A percentile compares a stretch with the other conserved stretches of the same genome.
These are phyloP conservation scores for barrel medic (Medicago truncatula) DNA, from an alignment of 306 rosid genomes.

Conservation along the genomic window DNA sequence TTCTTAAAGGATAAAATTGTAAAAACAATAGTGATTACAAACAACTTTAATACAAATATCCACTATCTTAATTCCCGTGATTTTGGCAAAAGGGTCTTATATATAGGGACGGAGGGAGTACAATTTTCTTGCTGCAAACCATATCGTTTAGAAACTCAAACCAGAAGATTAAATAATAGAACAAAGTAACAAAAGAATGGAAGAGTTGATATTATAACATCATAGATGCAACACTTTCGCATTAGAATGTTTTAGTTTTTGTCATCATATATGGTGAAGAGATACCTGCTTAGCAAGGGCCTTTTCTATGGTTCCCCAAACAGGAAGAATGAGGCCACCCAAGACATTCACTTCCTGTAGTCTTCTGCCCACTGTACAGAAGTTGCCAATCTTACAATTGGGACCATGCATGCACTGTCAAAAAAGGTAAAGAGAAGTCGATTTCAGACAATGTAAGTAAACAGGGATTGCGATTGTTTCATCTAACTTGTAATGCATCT, in stretches of 20 bases:
- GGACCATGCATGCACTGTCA: constrained; percentile 99
- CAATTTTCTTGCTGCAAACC: background rate
- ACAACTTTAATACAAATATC: no score
- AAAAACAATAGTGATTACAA: no score
- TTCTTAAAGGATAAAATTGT: no score
- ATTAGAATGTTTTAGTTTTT: constrained; percentile 23
- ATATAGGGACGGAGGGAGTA: no score
- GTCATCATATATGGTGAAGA: constrained; percentile 19
- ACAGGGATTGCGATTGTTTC: constrained; percentile 8
- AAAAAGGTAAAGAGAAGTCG: constrained; percentile 39
- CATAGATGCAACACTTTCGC: background rate
- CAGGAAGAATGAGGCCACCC: constrained; percentile 97
- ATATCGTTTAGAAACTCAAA: constrained; percentile 14
- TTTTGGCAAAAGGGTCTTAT: no score
- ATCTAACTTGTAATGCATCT: background rate
- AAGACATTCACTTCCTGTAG: constrained; percentile 94
- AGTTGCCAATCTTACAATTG: constrained; percentile 88
- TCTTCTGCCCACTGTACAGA: constrained; percentile 95
- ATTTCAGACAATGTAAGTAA: constrained; percentile 17
- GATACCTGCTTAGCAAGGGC: constrained; percentile 96
- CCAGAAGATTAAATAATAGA: constrained; percentile 25
- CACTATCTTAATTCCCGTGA: no score
- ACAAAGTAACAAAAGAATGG: constrained; percentile 11
- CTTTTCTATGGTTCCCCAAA: constrained; percentile 93
- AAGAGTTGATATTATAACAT: constrained; percentile 13